Evolutionary conservation across 164 flowering plant genomes (phyloP), one percentile per base, ranked within the genome.

Genomic region (Aristolochia contorta): DNA sequence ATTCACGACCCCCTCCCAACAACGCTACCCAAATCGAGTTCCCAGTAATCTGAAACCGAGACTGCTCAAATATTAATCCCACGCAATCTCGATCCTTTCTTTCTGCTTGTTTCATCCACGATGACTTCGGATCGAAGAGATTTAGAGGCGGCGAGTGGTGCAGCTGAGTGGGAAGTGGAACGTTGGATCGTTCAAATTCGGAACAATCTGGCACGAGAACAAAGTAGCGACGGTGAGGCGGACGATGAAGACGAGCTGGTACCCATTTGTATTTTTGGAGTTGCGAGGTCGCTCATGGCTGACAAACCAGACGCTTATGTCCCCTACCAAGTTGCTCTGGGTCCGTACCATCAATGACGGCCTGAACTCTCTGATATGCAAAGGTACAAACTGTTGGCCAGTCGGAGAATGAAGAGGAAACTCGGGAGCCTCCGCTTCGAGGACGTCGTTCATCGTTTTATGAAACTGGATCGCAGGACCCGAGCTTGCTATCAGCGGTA

Each of bases 251-350:
- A 47, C 2, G 55, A 47, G n/a, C n/a, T n/a, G 12, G 10, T 45
- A 7, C 51, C 66, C 6, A 59, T 58, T 25, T 43, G 55, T 49
- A 62, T 70, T 50, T 65, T 70, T 51, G 32, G 19, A 41, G 60
- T 70, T 20, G 59, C 73, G 25, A 65, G 60, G 52, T 25, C 62
- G 18, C 56, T 70, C 25, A 1, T 66, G 25, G 32, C 49, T 16
- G 25, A n/a, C 63, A 70, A 61, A 15, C 66, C 66, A n/a, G 69
- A 70, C 14, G 59, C 54, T 18, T 70, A 56, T 33, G 52, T 24
- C 13, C 73, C 73, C 2, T 69, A 65, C 48, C 55, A 61, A 15
- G 69, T 70, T 7, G 65, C 69, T 12, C 54, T 70, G 16, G 73
- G 73, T 46, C 70, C 72, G 16, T 69, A 65, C 54, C 68, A 69